Base-by-base conservation (phyloP, 208 protist genomes). In the Acanthamoeba rhysodes region DNA sequence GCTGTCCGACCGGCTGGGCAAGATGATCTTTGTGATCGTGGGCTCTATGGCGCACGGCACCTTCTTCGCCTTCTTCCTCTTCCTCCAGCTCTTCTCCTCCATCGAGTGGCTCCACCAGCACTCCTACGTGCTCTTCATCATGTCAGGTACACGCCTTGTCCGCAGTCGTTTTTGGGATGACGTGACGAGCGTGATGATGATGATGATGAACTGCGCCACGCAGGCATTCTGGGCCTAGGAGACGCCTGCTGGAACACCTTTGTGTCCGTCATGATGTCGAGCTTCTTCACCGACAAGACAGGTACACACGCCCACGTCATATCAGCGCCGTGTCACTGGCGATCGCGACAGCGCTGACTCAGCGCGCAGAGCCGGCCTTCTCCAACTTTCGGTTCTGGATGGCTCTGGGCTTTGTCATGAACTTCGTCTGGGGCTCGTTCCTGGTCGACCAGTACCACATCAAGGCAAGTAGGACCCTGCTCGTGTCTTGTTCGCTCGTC, bases 61-160 rank as follows among this genome's bases (percentile, higher is more conserved):
- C 76, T 85, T 85, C 48, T 50, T 24, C 41, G 24, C n/a, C 76
- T 85, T 55, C 41, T 85, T 59, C 76, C 76, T 85, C 76, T 48
- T 53, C n/a, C 20, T 85, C 34, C 14, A 22, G 20, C 32, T 48
- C 22, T 82, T 41, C 72, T 48, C n/a, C 14, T 34, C n/a, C 37
- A 20, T 34, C 32, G 72, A 82, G 16, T 82, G n/a, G 32, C 37
- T 82, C 18, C 32, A 45, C 72, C 18, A 34, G 16, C 20, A 82
- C 72, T 45, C n/a, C 72, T 82, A 82, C 7, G n/a, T 45, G 72
- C 72, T 82, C 27, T 82, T 82, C 72, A 82, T 82, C 72, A 82
- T 34, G 32, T 66, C 59, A 27, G 59, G 59, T 66, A 66, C 27
- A 3, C 59, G 3, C 27, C 22, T n/a, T n/a, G 27, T 5, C 2